These are phyloP conservation scores for Parafenestella ontariensis DNA, from an alignment of 2,329 filamentous ascomycete genomes.

Conservation along the genomic window DNA sequence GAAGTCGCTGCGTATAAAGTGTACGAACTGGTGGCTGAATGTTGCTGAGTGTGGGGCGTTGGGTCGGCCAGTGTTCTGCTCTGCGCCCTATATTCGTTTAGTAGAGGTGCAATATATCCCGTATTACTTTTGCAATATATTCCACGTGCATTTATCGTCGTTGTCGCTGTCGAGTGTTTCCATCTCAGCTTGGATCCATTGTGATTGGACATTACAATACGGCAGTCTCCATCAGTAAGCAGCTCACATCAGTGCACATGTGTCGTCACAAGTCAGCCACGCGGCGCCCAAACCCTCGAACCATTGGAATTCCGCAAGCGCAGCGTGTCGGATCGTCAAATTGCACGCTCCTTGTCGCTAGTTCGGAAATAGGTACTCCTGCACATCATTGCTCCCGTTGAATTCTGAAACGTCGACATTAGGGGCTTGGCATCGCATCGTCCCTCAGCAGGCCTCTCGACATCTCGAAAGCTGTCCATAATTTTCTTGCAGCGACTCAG, in stretches of 20 bases:
- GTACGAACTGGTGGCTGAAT: background rate
- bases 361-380: slow-evolving; percentile 19
- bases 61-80: background rate
- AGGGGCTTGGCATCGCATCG: slow-evolving; percentile 31
- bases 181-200: background rate
- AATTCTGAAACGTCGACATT: slow-evolving; percentile 37
- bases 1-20: background rate
- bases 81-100: background rate
- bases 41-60: background rate
- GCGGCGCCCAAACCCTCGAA: background rate
- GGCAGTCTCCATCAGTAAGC: slow-evolving; percentile 7
- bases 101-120: background rate
- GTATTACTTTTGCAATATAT: background rate
- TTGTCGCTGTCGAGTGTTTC: background rate
- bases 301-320: background rate
- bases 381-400: slow-evolving; percentile 28
- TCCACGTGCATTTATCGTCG: background rate
- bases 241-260: slow-evolving; percentile 5
- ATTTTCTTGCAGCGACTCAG: slow-evolving; percentile 7
- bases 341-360: slow-evolving; percentile 1
- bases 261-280: background rate
- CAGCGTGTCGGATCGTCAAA: background rate
- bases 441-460: slow-evolving; percentile 7
- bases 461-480: slow-evolving; percentile 29
- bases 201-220: background rate